Evolutionary conservation across 2,329 filamentous ascomycete genomes (phyloP), one percentile per base, ranked within the genome.

Genomic region (Botryotinia narcissicola): DNA sequence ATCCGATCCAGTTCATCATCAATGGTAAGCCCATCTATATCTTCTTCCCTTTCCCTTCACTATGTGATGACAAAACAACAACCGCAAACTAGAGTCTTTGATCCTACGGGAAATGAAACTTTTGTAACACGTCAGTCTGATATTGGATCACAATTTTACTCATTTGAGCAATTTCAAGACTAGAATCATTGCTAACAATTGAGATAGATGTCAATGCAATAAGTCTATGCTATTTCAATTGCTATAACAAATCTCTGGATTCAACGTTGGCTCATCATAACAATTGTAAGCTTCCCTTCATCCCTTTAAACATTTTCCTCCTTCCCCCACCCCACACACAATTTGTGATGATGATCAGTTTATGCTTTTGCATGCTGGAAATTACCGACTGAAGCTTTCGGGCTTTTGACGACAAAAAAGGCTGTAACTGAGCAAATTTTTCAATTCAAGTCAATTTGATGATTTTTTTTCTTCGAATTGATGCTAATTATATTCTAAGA

Each of bases 51-150:
- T 48, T 78, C 77, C 61, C 48, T 75, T 75, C 77, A 81, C 85
- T 84, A 84, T 82, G 82, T 94, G 93, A 95, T 95, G 93, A 95
- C 90, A 94, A 85, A 83, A 83, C 86, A 85, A 87, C 88, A 91
- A 94, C 92, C 92, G 89, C 91, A 91, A 95, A 95, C 93, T 97
- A 97, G 93, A 97, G 93, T 97, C 93, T 97, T 96, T 96, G 93
- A 97, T 90, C 92, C 86, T 83, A 82, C 83, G 87, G 90, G 87
- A 85, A 88, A 91, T 95, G 93, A 95, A 95, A 95, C 91, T 89
- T 87, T 78, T 89, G 90, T 93, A 91, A 89, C 91, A 95, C 92
- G 93, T 96, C 93, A 96, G 93, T 94, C 93, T 96, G 93, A 96
- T 83, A 81, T 82, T 74, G 44, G 69, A 69, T 74, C 42, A 71